These are phyloP conservation scores for Leptodontidium sp. DNA, from an alignment of 2,329 filamentous ascomycete genomes.

Conservation along the genomic window DNA sequence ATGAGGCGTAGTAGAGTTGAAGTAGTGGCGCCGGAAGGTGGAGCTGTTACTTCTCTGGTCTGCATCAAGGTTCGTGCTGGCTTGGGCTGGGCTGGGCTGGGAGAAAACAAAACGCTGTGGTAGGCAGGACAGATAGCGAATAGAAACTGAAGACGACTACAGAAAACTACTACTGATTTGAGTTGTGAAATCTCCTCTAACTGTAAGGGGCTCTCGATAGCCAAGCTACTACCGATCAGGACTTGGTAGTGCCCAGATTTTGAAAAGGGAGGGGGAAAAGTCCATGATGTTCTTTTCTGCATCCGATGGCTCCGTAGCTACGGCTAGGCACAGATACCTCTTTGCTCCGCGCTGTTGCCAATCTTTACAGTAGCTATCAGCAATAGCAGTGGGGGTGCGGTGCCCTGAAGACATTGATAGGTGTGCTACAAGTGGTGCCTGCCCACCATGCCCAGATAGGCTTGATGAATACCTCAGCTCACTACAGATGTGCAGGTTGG, in stretches of 20 bases:
- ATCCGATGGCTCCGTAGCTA: constrained; percentile 4
- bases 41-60: background rate
- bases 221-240: background rate
- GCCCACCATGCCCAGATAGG: constrained; percentile 6
- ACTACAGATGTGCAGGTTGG: background rate
- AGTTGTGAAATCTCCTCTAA: background rate
- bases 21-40: background rate
- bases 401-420: constrained; percentile 2
- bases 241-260: background rate
- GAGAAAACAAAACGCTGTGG: background rate
- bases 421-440: constrained; percentile 10
- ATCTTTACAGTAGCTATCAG: background rate
- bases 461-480: constrained; percentile 6
- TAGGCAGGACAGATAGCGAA: background rate
- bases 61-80: constrained; percentile 10
- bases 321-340: constrained; percentile 1
- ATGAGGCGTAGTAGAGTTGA: constrained; percentile 9
- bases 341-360: constrained; percentile 21
- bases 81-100: background rate
- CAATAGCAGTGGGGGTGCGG: constrained; percentile 15
- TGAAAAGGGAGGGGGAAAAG: background rate
- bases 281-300: constrained; percentile 10
- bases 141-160: background rate
- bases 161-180: background rate
- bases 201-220: background rate